Evolutionary conservation across 2,329 filamentous ascomycete species (phyloP).

Genomic region (Grosmannia huntii): DNA sequence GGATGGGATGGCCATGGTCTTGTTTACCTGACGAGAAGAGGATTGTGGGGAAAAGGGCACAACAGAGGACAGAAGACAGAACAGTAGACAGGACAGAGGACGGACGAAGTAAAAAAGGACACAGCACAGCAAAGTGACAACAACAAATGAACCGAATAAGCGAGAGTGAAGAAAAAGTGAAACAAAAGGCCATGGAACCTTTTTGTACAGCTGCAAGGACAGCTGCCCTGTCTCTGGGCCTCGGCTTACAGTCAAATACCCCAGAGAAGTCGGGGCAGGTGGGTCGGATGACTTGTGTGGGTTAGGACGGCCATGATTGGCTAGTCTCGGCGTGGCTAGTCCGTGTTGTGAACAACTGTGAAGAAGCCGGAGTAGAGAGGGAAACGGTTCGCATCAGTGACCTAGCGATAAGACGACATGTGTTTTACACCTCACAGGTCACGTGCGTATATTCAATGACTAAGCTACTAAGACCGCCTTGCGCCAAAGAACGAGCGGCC

Average conservation of each 20-base stretch:
- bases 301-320: not conserved
- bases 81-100: not conserved
- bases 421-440: no score
- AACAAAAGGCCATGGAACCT: not conserved
- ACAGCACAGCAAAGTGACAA: not conserved
- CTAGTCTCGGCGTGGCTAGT: not conserved
- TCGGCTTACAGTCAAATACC: not conserved
- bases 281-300: not conserved
- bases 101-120: not conserved
- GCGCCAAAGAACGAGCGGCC: not conserved
- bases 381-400: not conserved
- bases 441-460: not conserved
- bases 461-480: not conserved
- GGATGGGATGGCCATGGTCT: constrained; percentile 22
- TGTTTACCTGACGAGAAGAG: not conserved
- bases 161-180: not conserved
- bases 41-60: not conserved
- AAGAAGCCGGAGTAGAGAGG: not conserved
- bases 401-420: not conserved
- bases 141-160: not conserved
- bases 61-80: not conserved
- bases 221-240: not conserved
- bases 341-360: not conserved
- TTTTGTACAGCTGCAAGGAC: not conserved
- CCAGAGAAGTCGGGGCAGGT: not conserved